Evolutionary conservation across 495 filamentous ascomycete genomes (phyloP), one percentile per base, ranked within the genome.

Genomic region (Recurvomyces mirabilis): DNA sequence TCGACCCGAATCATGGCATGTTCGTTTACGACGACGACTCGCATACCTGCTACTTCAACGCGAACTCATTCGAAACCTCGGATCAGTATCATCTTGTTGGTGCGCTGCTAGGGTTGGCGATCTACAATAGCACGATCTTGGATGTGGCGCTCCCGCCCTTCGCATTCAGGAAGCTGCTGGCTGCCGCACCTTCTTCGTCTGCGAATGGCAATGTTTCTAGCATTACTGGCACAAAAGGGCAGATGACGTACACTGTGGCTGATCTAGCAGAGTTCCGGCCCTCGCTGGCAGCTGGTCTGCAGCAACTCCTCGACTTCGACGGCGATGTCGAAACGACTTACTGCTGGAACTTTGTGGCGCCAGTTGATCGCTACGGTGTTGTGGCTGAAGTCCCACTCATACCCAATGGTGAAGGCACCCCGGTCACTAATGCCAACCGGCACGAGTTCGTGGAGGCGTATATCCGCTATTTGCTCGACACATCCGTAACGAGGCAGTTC

Each of bases 21-120:
- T 94, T 94, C 59, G 65, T 82, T 14, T 96, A 94, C 63, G 89
- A 94, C 51, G 85, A 94, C n/a, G 88, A 96, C 51, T 93, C 88
- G 4, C 72, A 76, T 26, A 87, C 84, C 55, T 94, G 88, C 61
- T 96, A 96, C 61, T 96, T 96, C 68, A 96, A 94, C 57, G 84
- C 88, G 1, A 74, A 80, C 55, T 84, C 83, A 31, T 84, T 94
- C 53, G 88, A 96, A 60, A 87, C 85, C 0, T 89, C 89, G 6
- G 86, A 94, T 56, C 88, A 94, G 51, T 96, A 84, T 60, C 93
- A 88, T 56, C 68, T 96, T 33, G 84, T 96, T 35, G 88, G 88
- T 19, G 84, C 87, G 28, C 65, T 94, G 23, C 73, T 94, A 20
- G 88, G 88, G 3, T 72, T 96, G 19, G 88, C 88, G 15, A 94